These are phyloP conservation scores for Eucalyptus polybractea DNA, from an alignment of 345 rosid genomes.

Conservation along the genomic window DNA sequence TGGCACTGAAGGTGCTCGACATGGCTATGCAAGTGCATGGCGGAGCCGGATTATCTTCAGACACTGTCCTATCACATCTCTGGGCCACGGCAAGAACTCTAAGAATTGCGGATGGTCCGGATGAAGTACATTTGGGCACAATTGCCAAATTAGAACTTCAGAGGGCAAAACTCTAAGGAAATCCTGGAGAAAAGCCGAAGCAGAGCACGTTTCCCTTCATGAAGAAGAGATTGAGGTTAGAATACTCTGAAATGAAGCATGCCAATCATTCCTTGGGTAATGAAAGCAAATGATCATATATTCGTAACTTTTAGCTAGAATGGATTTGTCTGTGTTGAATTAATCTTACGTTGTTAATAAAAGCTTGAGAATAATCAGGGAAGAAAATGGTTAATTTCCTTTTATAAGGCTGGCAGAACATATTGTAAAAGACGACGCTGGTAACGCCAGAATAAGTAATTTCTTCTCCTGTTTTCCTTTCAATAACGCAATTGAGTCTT, in stretches of 20 bases:
- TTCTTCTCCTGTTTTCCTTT: background rate
- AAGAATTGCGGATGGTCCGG: conserved; percentile 86
- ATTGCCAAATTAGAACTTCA: conserved; percentile 73
- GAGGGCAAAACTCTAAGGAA: conserved; percentile 60
- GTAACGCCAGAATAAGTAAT: background rate
- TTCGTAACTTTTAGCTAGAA: background rate
- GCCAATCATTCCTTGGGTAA: background rate
- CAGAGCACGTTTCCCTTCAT: background rate
- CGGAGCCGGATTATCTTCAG: conserved; percentile 70
- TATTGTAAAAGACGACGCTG: background rate
- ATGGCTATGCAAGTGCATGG: conserved; percentile 92
- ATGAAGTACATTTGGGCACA: conserved; percentile 91
- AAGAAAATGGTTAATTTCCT: background rate
- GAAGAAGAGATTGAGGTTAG: background rate
- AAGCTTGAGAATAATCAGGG: background rate
- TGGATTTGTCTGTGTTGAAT: background rate
- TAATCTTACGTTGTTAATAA: background rate
- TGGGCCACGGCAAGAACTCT: conserved; percentile 87
- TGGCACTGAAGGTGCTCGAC: conserved; percentile 83
- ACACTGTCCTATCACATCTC: conserved; percentile 71
- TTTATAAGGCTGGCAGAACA: background rate
- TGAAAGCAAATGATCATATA: background rate
- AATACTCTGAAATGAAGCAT: background rate
- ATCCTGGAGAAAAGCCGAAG: background rate
- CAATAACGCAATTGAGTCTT: background rate